phyloP scores from a whole-genome alignment of 345 rosid genomes.

The Arabis hirsuta region DNA sequence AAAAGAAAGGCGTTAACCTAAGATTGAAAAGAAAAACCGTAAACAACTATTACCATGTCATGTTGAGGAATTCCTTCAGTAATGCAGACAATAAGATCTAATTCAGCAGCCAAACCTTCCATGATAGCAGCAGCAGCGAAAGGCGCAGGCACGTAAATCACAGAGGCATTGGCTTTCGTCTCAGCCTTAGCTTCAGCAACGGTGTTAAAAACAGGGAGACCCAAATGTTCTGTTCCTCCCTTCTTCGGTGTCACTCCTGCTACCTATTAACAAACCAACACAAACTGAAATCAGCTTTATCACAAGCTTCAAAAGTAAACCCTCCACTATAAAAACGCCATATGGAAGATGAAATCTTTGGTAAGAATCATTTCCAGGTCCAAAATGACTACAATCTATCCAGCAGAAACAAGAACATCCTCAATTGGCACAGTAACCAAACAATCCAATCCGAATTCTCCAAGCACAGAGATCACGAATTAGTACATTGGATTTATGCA shows the following conservation, averaged over 20 bases:
- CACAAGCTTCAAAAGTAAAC: neutral
- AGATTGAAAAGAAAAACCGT: neutral
- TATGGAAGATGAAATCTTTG: neutral
- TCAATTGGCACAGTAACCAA: neutral
- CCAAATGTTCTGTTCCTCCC: slow-evolving; percentile 96
- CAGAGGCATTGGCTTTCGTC: slow-evolving; percentile 88
- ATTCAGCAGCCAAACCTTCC: slow-evolving; percentile 86
- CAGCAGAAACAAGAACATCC: neutral
- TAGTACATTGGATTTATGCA: neutral
- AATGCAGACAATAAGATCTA: slow-evolving; percentile 84
- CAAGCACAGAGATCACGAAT: neutral
- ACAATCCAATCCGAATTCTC: neutral
- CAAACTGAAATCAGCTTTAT: neutral
- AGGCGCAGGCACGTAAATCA: slow-evolving; percentile 83
- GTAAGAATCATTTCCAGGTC: neutral
- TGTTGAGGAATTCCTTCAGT: slow-evolving; percentile 93
- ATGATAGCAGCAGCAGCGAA: slow-evolving; percentile 91
- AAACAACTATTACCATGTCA: slow-evolving; percentile 62
- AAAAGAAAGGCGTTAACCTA: neutral
- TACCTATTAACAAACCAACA: slow-evolving; percentile 53
- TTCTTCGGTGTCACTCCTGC: slow-evolving; percentile 99
- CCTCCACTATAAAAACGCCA: neutral
- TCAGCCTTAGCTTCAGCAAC: slow-evolving; percentile 98
- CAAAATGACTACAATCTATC: neutral
- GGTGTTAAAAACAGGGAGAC: slow-evolving; percentile 88